Base-by-base conservation (phyloP, 441 rosid genomes). In the Erodium moschatum region DNA sequence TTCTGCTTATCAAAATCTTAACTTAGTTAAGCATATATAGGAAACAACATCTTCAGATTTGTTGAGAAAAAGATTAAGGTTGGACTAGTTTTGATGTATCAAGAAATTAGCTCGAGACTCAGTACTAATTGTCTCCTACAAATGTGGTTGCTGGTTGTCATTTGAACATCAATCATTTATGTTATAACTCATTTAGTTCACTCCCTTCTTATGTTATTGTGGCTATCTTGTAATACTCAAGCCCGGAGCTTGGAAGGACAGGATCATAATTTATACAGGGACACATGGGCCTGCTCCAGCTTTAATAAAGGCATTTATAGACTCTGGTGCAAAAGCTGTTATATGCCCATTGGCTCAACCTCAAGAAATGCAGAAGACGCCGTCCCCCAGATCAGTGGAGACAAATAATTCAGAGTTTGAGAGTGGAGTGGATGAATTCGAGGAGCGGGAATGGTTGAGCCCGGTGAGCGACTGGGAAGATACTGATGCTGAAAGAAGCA, bases 201-300 rank as follows among this genome's bases (percentile, higher is more conserved):
- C 64, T 64, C 62, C 13, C 64, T 24, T 24, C 64, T 24, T 24
- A 24, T 31, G 11, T 40, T 9, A 31, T 38, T 44, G 46, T 67
- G 54, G 64, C 65, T 65, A 24, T 24, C 27, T 46, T 62, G 60
- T 63, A 50, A 70, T 52, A 69, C 40, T 58, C 38, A 74, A 92
- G 98, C 88, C 85, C 35, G 98, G 98, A 77, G 96, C 93, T 70
- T 93, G 98, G 97, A 85, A 97, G 79, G 98, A 91, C 66, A 85
- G 95, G 84, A 87, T 93, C 70, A 88, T 93, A 72, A 74, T 93
- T 29, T 93, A 86, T 81, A 79, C 95, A 1, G 98, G 97, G 72
- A 83, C 85, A 18, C 90, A 76, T 62, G 96, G 98, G 68, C 95
- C 89, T 33, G 77, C 83, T 38, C 82, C 81, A 73, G 73, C 86